Base-by-base conservation (phyloP, 2,329 filamentous ascomycete species). In the Neoarthrinium moseri region DNA sequence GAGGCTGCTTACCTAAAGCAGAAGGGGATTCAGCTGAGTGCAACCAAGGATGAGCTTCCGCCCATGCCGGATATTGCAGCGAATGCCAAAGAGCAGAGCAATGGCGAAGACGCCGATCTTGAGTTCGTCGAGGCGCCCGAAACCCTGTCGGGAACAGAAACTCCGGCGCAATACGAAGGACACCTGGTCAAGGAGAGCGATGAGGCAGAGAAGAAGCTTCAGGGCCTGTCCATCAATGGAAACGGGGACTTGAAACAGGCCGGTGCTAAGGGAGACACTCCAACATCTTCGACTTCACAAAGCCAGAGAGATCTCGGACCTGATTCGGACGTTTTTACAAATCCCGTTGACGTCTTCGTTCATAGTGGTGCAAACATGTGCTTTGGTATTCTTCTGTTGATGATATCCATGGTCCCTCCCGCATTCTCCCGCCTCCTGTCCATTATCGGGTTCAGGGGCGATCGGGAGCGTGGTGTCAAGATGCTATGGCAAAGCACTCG, bases 321-420 rank as follows among this genome's bases (percentile, higher is more conserved):
- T 6, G 82, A 86, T 49, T 78, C 81, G 1, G 75, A 82, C 5
- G 70, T 83, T 2, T 86, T 92, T 54, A 82, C 79, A 29, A 83
- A 91, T 49, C 83, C 88, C 0, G 80, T 92, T 15, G 92, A 97
- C 63, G 70, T 86, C 18, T 99, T 96, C 62, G 84, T 96, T 29
- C 90, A 96, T 63, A 91, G 89, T 0, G 92, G 91, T 8, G 82
- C 85, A 5, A 94, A 88, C 61, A 86, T 96, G 66, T 96, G 91
- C 65, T 96, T 91, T 58, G 94, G 94, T 3, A 78, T 95, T 24
- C 71, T 97, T 1, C 77, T 95, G 12, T 75, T 97, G 1, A 75
- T 97, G 44, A 84, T 97, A n/a, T 95, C 90, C 11, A 87, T 97
- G 71, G 84, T 97, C 1, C 95, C 94, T 0, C 94, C 94, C 0